phyloP scores from a whole-genome alignment of 2,329 filamentous ascomycete species.

The Hortaea sp. region DNA sequence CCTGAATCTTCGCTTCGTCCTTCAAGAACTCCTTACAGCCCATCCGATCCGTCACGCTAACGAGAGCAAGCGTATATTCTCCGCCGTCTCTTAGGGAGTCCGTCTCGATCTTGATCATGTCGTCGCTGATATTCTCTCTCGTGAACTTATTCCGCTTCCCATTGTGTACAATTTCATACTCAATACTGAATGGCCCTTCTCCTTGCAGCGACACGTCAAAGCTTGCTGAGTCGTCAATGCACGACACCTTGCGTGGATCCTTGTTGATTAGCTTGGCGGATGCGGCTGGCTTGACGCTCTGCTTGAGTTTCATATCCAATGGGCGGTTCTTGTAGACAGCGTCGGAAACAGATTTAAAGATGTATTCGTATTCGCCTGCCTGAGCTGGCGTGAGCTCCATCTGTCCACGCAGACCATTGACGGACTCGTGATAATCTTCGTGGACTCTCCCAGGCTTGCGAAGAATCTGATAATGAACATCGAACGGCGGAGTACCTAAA shows the following conservation, averaged over 20 bases:
- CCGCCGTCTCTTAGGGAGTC: slow-evolving; percentile 67
- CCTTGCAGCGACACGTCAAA: slow-evolving; percentile 68
- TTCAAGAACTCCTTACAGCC: slow-evolving; percentile 80
- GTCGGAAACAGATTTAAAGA: slow-evolving; percentile 73
- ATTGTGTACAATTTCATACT: slow-evolving; percentile 87
- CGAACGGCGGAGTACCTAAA: slow-evolving; percentile 84
- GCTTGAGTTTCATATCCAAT: slow-evolving; percentile 58
- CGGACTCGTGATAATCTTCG: slow-evolving; percentile 38
- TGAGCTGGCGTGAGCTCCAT: slow-evolving; percentile 71
- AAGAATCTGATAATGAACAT: slow-evolving; percentile 65
- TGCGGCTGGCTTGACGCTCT: slow-evolving; percentile 87
- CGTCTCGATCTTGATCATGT: slow-evolving; percentile 63
- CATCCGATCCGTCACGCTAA: slow-evolving; percentile 74
- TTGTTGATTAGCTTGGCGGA: slow-evolving; percentile 59
- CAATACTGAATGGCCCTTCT: slow-evolving; percentile 76
- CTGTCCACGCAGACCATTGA: slow-evolving; percentile 69
- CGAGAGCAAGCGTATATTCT: slow-evolving; percentile 79
- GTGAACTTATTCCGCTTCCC: slow-evolving; percentile 68
- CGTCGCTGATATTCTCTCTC: slow-evolving; percentile 51
- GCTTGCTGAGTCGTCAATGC: slow-evolving; percentile 70
- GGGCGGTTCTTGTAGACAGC: slow-evolving; percentile 62
- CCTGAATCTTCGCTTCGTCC: slow-evolving; percentile 74
- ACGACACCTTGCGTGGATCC: slow-evolving; percentile 53
- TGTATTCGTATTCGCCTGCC: slow-evolving; percentile 79
- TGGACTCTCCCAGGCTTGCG: slow-evolving; percentile 47